These are phyloP conservation scores for Dryas octopetala DNA, from an alignment of 306 rosid species.

Conservation along the genomic window DNA sequence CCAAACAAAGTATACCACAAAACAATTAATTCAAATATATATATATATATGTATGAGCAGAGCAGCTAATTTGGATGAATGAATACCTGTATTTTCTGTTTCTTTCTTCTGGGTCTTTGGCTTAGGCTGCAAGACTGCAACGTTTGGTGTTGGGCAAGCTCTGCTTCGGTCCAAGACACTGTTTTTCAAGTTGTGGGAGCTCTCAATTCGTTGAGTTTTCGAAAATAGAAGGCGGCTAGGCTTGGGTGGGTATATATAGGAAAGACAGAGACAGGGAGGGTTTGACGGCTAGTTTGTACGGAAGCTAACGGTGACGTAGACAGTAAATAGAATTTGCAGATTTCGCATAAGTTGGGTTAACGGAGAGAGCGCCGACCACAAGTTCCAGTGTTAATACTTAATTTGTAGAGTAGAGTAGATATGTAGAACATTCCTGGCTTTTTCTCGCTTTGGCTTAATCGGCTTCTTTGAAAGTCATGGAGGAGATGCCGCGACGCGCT, in stretches of 20 bases:
- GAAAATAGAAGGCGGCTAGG: background rate
- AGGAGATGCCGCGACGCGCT: slow-evolving; percentile 22
- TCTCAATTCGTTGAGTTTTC: background rate
- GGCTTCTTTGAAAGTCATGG: background rate
- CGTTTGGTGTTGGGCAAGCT: background rate
- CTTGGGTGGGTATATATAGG: slow-evolving; percentile 32
- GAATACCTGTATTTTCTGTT: slow-evolving; percentile 14
- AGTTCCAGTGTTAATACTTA: slow-evolving; percentile 1
- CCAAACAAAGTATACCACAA: background rate
- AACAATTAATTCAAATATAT: background rate
- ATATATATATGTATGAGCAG: background rate
- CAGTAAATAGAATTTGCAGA: background rate
- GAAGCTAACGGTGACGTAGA: slow-evolving; percentile 23
- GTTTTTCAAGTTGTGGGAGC: background rate
- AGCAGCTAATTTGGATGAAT: background rate
- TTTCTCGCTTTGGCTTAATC: slow-evolving; percentile 13
- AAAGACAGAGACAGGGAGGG: background rate
- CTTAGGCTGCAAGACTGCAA: background rate
- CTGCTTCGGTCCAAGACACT: slow-evolving; percentile 5
- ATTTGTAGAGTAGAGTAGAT: too few relatives aligned
- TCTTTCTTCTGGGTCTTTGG: background rate
- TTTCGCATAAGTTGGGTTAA: background rate
- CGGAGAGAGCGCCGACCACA: slow-evolving; percentile 39
- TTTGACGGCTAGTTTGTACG: slow-evolving; percentile 19
- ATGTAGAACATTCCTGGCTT: slow-evolving; percentile 30